phyloP scores from a whole-genome alignment of 2,329 filamentous ascomycete genomes.

The Tolypocladium amazonense region DNA sequence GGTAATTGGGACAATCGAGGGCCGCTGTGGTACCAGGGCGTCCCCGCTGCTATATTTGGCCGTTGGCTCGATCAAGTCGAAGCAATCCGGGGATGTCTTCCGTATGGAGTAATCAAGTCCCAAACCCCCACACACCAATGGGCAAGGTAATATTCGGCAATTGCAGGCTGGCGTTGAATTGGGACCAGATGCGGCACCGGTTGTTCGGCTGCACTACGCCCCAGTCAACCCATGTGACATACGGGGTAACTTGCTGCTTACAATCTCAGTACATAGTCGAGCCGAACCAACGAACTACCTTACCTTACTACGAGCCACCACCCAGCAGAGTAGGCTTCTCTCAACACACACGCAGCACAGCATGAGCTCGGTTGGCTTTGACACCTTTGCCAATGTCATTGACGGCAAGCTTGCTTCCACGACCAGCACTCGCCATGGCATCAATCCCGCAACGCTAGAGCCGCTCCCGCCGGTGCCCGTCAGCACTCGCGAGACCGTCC shows the following conservation, averaged over 20 bases:
- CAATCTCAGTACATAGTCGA: background rate
- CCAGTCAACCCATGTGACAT: background rate
- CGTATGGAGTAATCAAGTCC: background rate
- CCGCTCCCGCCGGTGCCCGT: background rate
- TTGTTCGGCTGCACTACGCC: background rate
- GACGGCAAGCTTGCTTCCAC: background rate
- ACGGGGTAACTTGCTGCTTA: background rate
- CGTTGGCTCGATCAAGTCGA: too few species aligned
- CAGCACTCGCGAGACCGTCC: background rate
- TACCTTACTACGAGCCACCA: background rate
- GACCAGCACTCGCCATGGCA: background rate
- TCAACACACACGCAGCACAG: background rate
- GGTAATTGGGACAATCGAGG: too few species aligned
- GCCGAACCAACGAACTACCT: background rate
- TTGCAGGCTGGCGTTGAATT: background rate
- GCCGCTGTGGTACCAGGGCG: too few species aligned
- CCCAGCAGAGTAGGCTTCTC: background rate
- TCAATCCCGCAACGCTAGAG: background rate
- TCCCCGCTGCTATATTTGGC: too few species aligned
- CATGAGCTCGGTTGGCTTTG: background rate
- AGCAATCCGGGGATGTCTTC: too few species aligned
- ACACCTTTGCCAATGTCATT: background rate
- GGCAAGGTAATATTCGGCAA: background rate
- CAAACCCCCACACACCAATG: background rate
- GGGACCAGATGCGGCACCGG: background rate